These are phyloP conservation scores for Zoysia matrella DNA, from an alignment of 202 grass and related monocot species.

Conservation along the genomic window DNA sequence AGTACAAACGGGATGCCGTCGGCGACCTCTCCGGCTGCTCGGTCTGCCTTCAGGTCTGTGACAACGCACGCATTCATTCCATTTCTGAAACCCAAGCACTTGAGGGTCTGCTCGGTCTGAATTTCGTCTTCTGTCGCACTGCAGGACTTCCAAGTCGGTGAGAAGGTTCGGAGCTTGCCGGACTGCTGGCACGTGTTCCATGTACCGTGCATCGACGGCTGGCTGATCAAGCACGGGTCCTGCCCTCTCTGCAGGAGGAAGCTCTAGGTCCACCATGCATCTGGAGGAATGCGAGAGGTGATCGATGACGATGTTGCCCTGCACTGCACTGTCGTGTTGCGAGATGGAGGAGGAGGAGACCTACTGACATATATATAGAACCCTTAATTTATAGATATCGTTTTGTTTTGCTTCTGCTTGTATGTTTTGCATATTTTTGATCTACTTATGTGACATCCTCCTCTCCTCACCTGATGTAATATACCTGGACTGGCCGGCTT, in stretches of 20 bases:
- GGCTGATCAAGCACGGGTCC: constrained; percentile 42
- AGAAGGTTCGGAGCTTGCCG: constrained; percentile 60
- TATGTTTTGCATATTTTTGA: neutral
- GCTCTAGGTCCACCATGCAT: constrained; percentile 48
- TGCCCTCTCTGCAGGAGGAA: constrained; percentile 62
- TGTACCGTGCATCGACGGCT: constrained; percentile 33
- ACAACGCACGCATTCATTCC: too few relatives aligned
- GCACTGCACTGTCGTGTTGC: neutral
- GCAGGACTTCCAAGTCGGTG: constrained; percentile 63
- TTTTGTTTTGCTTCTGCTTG: constrained; percentile 36
- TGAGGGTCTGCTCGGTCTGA: neutral
- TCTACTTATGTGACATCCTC: constrained; percentile 14
- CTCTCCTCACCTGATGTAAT: constrained; percentile 32
- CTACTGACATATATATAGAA: constrained; percentile 54
- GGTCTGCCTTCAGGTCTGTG: constrained; percentile 59
- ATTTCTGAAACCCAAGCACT: too few relatives aligned
- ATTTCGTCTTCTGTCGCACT: neutral
- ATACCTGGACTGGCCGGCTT: constrained; percentile 39
- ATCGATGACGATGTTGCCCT: constrained; percentile 18
- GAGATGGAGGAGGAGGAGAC: constrained; percentile 43
- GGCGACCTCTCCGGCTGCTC: constrained; percentile 53
- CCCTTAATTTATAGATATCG: constrained; percentile 55
- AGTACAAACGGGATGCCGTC: constrained; percentile 41
- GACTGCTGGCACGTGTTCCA: constrained; percentile 63
- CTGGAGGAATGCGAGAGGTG: constrained; percentile 19